Conservation (phyloP, 768 basidiomycete species). For the Russula ochroleuca region DNA sequence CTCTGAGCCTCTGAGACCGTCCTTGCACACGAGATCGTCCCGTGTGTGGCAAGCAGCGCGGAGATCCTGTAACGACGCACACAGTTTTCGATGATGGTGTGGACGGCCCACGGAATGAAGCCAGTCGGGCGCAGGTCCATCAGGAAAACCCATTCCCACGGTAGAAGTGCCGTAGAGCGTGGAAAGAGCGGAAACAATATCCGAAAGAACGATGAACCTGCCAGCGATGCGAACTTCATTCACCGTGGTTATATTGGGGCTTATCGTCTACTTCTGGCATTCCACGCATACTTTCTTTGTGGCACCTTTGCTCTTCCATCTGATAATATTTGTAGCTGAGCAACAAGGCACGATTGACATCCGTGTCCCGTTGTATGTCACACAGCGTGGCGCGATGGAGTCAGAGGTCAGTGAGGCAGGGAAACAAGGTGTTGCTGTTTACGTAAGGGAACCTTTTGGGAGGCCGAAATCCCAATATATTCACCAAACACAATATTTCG, state of each 20-base stretch:
- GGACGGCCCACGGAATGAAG: slow-evolving; percentile 78
- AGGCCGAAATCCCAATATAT: not conserved
- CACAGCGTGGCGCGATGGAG: too few relatives aligned
- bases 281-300: slow-evolving; percentile 59
- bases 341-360: slow-evolving; percentile 65
- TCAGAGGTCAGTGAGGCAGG: not conserved
- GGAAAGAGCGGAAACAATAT: slow-evolving; percentile 30
- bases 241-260: slow-evolving; percentile 60
- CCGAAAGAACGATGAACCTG: slow-evolving; percentile 27
- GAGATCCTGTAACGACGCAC: slow-evolving; percentile 64
- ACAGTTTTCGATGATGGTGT: slow-evolving; percentile 79
- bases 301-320: not conserved
- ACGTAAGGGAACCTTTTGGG: not conserved
- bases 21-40: slow-evolving; percentile 77
- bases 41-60: slow-evolving; percentile 61
- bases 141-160: too few relatives aligned
- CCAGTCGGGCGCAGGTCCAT: too few relatives aligned
- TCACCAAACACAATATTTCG: not conserved
- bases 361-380: slow-evolving; percentile 55
- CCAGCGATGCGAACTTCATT: slow-evolving; percentile 47
- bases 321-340: slow-evolving; percentile 48
- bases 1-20: slow-evolving; percentile 78
- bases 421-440: not conserved
- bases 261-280: slow-evolving; percentile 84
- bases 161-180: too few relatives aligned